phyloP scores from a whole-genome alignment of 768 basidiomycete species.

The Rhodosporidiobolus odoratus region DNA sequence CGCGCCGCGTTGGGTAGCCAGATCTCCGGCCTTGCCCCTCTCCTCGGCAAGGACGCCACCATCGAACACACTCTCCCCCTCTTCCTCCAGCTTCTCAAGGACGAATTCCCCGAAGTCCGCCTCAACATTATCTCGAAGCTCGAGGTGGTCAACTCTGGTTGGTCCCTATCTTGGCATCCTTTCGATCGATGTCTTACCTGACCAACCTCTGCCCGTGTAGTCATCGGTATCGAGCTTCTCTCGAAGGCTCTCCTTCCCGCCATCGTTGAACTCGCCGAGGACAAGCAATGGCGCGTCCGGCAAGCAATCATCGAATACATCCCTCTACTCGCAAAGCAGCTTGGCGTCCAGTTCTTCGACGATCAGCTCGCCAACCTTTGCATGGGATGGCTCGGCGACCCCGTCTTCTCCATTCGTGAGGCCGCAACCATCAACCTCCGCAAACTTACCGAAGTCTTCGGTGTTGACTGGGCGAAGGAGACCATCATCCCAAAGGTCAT shows the following conservation, averaged over 20 bases:
- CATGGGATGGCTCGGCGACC: constrained; percentile 99
- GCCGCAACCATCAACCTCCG: constrained; percentile 95
- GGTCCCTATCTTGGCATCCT: constrained; percentile 39
- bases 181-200: neutral
- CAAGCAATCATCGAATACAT: constrained; percentile 99
- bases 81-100: constrained; percentile 92
- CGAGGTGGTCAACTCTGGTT: constrained; percentile 88
- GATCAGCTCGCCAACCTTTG: constrained; percentile 93
- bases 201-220: constrained; percentile 48
- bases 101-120: constrained; percentile 96
- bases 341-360: constrained; percentile 94
- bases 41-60: constrained; percentile 86
- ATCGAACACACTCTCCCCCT: constrained; percentile 94
- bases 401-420: constrained; percentile 95
- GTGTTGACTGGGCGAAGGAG: constrained; percentile 90
- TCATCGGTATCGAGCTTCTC: constrained; percentile 94
- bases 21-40: constrained; percentile 90
- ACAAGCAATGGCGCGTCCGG: constrained; percentile 99
- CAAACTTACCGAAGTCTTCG: constrained; percentile 96
- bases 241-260: constrained; percentile 94
- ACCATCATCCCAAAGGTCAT: constrained; percentile 96
- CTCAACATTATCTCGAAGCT: constrained; percentile 98
- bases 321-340: constrained; percentile 94
- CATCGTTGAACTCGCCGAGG: constrained; percentile 94
- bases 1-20: constrained; percentile 92